Base-by-base conservation (phyloP, 805 yeast genomes). In the Lipomyces orientalis region DNA sequence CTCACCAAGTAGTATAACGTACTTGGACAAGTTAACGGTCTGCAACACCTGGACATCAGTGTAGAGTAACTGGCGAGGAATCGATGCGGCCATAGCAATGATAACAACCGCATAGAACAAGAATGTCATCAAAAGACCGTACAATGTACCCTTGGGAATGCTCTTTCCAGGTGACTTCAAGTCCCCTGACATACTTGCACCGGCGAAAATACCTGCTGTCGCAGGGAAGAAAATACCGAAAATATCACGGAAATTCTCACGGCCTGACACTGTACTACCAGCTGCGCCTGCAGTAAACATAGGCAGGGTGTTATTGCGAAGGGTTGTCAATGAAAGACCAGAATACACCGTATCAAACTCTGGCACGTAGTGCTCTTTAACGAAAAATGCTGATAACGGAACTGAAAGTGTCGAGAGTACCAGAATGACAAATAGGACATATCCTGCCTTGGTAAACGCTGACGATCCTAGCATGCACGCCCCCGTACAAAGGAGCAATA, bases 171-270 rank as follows among this genome's bases (percentile, higher is more conserved):
- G 99, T 64, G 85, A 87, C 64, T 85, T 81, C 70, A 95, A 82
- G 73, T 93, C 97, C 22, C 99, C 98, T 54, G 97, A 92, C 99
- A 95, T 95, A 31, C 97, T 90, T 1, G 99, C 98, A 19, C 99
- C 99, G 1, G 99, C 98, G 78, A 95, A 89, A 34, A 95, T 93
- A 66, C 99, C 99, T 6, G 98, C 97, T 0, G 99, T 94, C 0
- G 99, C 97, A 10, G 99, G 98, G 81, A 95, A 95, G 77, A 95
- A 92, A 57, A 95, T 91, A 2, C 98, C 98, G 84, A 95, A 95
- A 71, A 96, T 79, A 76, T 90, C 90, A 64, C 88, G 86, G 75
- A 94, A 92, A 0, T 88, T 91, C 76, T 94, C 98, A 16, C 84
- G 86, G 0, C 80, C 79, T 8, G 77, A 71, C 33, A 83, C 71